Percentiles rank a stretch among this genome's conserved stretches.
Evolutionary conservation across 2,329 filamentous ascomycete species (phyloP).

Genomic region (Talaromyces sp.): DNA sequence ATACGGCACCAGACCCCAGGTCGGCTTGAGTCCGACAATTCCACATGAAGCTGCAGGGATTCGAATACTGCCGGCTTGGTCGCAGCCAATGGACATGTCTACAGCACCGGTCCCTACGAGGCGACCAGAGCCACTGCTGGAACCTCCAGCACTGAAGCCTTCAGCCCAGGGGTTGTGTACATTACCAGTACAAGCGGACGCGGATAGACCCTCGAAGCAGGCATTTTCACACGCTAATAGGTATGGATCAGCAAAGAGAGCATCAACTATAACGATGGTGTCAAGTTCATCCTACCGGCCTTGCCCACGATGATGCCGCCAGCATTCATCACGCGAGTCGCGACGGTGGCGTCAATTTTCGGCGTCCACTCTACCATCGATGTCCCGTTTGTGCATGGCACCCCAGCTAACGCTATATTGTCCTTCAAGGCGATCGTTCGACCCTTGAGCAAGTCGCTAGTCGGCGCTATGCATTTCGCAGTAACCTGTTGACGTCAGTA

Average conservation of each 20-base stretch:
- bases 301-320: conserved; percentile 27
- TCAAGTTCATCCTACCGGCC: neutral
- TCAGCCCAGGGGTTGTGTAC: conserved; percentile 30
- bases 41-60: conserved; percentile 32
- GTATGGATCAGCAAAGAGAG: conserved; percentile 4
- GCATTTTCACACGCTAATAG: conserved; percentile 27
- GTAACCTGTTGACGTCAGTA: neutral
- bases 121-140: conserved; percentile 28
- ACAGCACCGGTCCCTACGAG: conserved; percentile 36
- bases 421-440: neutral
- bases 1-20: conserved; percentile 45
- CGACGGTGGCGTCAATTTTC: conserved; percentile 25
- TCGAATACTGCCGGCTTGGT: conserved; percentile 27
- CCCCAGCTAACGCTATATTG: neutral
- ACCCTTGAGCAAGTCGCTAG: neutral
- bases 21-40: conserved; percentile 35
- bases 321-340: conserved; percentile 24
- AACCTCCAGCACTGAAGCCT: conserved; percentile 28
- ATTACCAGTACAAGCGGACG: conserved; percentile 25
- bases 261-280: neutral
- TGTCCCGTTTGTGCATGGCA: neutral
- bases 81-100: conserved; percentile 25
- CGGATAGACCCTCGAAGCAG: conserved; percentile 27
- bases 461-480: conserved; percentile 2
- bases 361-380: conserved; percentile 17